These are phyloP conservation scores for Xylaria sp. DNA, from an alignment of 2,329 filamentous ascomycete genomes.

Conservation along the genomic window DNA sequence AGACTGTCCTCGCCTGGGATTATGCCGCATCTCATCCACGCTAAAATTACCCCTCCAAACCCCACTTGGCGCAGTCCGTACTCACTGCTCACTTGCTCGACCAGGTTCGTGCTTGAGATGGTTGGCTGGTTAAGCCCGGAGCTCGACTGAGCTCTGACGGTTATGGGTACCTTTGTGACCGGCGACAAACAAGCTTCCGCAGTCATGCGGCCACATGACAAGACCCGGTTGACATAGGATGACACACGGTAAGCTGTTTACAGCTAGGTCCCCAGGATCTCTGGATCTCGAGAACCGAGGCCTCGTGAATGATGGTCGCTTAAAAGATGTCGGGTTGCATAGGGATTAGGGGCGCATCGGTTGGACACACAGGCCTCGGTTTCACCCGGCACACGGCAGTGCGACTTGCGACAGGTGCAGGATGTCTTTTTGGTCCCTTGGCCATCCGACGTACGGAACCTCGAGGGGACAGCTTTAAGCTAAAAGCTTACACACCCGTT, in stretches of 20 bases:
- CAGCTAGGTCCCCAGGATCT: too few species aligned
- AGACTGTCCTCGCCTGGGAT: neutral
- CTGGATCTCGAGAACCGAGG: too few species aligned
- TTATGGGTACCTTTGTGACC: neutral
- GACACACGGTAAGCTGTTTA: neutral
- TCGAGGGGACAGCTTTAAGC: neutral
- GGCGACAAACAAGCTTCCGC: neutral
- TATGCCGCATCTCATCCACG: neutral
- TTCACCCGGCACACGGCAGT: neutral
- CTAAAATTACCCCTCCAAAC: conserved; percentile 16
- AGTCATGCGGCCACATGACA: neutral
- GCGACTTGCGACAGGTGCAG: too few species aligned
- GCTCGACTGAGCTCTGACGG: too few species aligned
- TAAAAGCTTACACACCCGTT: neutral
- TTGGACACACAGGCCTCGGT: neutral
- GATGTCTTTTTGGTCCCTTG: too few species aligned
- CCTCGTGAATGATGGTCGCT: too few species aligned
- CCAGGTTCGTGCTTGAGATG: too few species aligned
- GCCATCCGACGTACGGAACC: too few species aligned
- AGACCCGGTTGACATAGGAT: neutral
- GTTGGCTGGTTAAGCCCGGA: too few species aligned
- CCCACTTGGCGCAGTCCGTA: neutral
- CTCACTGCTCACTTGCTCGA: neutral
- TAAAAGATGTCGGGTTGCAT: too few species aligned
- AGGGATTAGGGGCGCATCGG: too few species aligned